A percentile compares a stretch with the other conserved stretches of the same genome.
phyloP scores from a whole-genome alignment of 805 yeast species.

The Teunomyces cretensis region DNA sequence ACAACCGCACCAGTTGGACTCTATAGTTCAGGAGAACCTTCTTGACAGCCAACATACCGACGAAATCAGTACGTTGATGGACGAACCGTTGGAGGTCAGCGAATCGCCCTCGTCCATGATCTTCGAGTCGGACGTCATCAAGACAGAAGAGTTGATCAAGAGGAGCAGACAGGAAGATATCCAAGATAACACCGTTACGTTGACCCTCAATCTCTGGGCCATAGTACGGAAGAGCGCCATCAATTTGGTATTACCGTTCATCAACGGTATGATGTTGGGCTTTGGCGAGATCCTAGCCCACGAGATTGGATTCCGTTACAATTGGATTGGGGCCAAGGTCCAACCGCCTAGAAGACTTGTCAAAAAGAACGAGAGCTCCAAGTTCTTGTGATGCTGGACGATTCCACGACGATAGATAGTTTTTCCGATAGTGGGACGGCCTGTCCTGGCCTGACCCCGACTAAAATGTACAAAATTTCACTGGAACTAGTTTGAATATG shows the following conservation, averaged over 20 bases:
- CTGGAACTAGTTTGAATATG: too few relatives aligned
- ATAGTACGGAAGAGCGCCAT: constrained; percentile 57
- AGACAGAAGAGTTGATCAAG: constrained; percentile 24
- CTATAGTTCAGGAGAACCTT: not conserved
- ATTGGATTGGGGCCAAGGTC: constrained; percentile 73
- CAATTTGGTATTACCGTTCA: constrained; percentile 79
- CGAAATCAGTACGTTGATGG: constrained; percentile 1
- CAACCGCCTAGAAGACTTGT: constrained; percentile 35
- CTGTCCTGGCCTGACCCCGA: too few relatives aligned
- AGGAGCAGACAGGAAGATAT: constrained; percentile 18
- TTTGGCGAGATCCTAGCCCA: constrained; percentile 95
- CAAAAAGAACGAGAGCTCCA: constrained; percentile 16
- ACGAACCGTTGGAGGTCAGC: not conserved
- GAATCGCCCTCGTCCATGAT: constrained; percentile 8
- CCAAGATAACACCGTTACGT: constrained; percentile 9
- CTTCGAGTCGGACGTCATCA: constrained; percentile 24
- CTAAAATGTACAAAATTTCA: not conserved
- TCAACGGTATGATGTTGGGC: constrained; percentile 94
- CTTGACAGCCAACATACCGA: not conserved
- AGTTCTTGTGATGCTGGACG: constrained; percentile 6
- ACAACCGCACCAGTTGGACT: not conserved
- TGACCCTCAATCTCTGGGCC: constrained; percentile 31
- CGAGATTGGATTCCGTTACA: constrained; percentile 78
- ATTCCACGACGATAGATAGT: not conserved
- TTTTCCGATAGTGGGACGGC: not conserved